Base-by-base conservation (phyloP, 257 asterid species). In the Thymus quinquecostatus region DNA sequence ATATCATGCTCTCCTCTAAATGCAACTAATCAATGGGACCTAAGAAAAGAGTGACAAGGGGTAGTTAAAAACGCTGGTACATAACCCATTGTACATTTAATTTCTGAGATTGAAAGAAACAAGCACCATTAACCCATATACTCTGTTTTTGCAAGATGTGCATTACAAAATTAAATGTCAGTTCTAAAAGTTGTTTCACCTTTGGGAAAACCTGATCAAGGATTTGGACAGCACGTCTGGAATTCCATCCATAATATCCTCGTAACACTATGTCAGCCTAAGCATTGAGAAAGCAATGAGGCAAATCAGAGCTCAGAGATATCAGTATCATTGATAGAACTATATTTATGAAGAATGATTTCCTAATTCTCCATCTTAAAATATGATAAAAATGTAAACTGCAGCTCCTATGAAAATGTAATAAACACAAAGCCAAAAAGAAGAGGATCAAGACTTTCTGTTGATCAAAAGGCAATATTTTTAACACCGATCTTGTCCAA, bases 211-310 rank as follows among this genome's bases (percentile, higher is more conserved):
- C 74, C 53, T 48, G 82, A 58, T 84, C 76, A 71, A 84, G 47
- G 43, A 77, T 72, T 41, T 68, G 65, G 72, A 69, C 75, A 47
- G 83, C 88, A 50, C 43, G 53, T 72, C 80, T 79, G 8, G 86
- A 50, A 66, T 84, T 84, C 86, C 88, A 84, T 48, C 84, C 84
- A 34, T 70, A 50, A 60, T 79, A 84, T 74, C 88, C 88, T 44
- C 88, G 79, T 7, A 79, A 74, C 34, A 69, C n/a, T 45, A 81
- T 63, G 62, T 84, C 88, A 6, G 84, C 88, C 88, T 81, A 50
- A 32, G 64, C 60, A 32, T 58, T 33, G 10, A 58, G 28, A 58
- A 30, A 10, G 11, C 12, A 57, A 10, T 57, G 40, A 58, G 5
- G 12, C 9, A 33, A 58, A 11, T 55, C 44, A 58, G 1, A 58